Evolutionary conservation across 352 stramenopile genomes (phyloP).

Genomic region (Globisporangium nunn): DNA sequence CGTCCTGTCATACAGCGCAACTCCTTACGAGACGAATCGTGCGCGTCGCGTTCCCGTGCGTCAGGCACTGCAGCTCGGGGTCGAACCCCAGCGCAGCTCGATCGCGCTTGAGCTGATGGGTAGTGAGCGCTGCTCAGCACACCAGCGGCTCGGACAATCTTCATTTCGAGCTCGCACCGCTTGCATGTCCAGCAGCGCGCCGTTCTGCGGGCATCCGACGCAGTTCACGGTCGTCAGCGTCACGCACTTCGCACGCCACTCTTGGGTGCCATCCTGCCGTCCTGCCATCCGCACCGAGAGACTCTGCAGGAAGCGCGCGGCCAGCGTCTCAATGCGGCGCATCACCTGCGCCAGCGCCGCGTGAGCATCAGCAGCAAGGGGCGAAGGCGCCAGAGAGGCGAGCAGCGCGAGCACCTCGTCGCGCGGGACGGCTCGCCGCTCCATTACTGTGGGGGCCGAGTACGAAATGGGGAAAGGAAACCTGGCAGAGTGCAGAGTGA

Average conservation of each 20-base stretch:
- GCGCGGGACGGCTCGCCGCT: constrained; percentile 11
- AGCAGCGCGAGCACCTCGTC: constrained; percentile 27
- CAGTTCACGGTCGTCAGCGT: background rate
- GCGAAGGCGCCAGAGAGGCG: background rate
- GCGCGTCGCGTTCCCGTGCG: constrained; percentile 50
- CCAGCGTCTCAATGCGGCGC: constrained; percentile 46
- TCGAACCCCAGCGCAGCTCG: constrained; percentile 57
- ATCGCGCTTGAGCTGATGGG: constrained; percentile 44
- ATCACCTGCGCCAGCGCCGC: constrained; percentile 28
- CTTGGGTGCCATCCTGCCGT: background rate
- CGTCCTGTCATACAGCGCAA: background rate
- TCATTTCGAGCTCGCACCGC: constrained; percentile 24
- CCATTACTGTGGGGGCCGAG: background rate
- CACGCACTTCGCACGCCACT: background rate
- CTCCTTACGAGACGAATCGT: constrained; percentile 48
- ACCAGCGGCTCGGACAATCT: background rate
- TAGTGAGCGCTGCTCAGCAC: background rate
- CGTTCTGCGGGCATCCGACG: constrained; percentile 20
- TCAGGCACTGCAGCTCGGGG: constrained; percentile 32
- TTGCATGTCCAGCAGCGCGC: constrained; percentile 43
- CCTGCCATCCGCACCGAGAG: constrained; percentile 24
- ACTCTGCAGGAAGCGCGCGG: constrained; percentile 46
- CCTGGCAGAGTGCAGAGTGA: constrained; percentile 10
- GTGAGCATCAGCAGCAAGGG: no score
- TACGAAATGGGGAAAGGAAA: background rate